A percentile compares a stretch with the other conserved stretches of the same genome.
Evolutionary conservation across 805 yeast species (phyloP).

Genomic region (Pichia membranifaciens): DNA sequence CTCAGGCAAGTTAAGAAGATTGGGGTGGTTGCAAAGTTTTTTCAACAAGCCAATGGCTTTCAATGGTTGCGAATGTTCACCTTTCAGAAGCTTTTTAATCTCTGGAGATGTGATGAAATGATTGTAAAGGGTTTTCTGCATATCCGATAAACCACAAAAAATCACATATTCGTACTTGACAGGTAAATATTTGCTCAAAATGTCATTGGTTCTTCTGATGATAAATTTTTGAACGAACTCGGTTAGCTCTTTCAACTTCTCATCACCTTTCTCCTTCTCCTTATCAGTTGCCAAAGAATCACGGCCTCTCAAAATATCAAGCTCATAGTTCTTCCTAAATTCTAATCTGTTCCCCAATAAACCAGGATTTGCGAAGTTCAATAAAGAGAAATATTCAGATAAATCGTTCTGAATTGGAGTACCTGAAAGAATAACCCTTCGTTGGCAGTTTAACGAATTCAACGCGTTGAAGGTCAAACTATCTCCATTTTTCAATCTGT

Average conservation of each 20-base stretch:
- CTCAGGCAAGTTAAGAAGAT: conserved; percentile 64
- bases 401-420: conserved; percentile 96
- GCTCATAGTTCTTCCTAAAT: conserved; percentile 79
- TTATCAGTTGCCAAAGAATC: conserved; percentile 85
- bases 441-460: conserved; percentile 72
- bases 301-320: conserved; percentile 73
- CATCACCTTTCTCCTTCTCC: conserved; percentile 65
- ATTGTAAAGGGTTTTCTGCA: conserved; percentile 66
- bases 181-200: conserved; percentile 87
- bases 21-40: conserved; percentile 93
- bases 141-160: conserved; percentile 76
- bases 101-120: conserved; percentile 77
- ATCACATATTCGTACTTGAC: conserved; percentile 95
- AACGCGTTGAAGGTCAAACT: conserved; percentile 86
- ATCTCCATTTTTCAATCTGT: conserved; percentile 80
- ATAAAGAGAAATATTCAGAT: conserved; percentile 84
- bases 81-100: conserved; percentile 58
- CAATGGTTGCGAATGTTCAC: conserved; percentile 73
- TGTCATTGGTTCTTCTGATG: conserved; percentile 92
- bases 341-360: conserved; percentile 78
- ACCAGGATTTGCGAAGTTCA: conserved; percentile 93
- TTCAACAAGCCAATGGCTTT: conserved; percentile 85
- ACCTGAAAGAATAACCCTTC: conserved; percentile 91
- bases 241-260: conserved; percentile 63
- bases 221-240: conserved; percentile 80